Evolutionary conservation across 2,329 filamentous ascomycete genomes (phyloP), one percentile per base, ranked within the genome.

Genomic region (Alternaria sp.): DNA sequence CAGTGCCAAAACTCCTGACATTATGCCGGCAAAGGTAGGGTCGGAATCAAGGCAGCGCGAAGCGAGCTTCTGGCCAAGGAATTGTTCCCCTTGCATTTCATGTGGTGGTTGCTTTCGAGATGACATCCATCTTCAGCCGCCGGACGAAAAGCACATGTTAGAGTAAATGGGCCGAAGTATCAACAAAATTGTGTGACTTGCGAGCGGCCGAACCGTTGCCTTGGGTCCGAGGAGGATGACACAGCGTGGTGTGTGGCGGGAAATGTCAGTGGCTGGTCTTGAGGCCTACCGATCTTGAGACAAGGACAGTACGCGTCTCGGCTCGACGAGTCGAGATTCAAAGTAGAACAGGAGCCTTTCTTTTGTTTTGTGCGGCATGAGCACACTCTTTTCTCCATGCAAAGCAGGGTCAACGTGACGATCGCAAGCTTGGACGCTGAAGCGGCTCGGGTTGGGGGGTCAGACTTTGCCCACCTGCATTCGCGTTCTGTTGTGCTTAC

Each of bases 271-370:
- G 62, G 62, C 62, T 62, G 54, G 48, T 25, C 20, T 40, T 48
- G 36, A 27, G 45, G 25, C 28, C 27, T 69, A 64, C 63, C 62
- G 65, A 68, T 65, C 69, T 70, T 62, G 73, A 71, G 68, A 65
- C 64, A 60, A 60, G 63, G 65, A 62, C 54, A 34, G 20, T 28
- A 36, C 27, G 48, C 27, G 51, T 54, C 25, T 54, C 40, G 36
- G 51, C 36, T 44, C 28, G 54, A 49, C 40, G 60, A 60, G 54
- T 27, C 34, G 12, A 36, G 43, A 27, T 41, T 18, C 38, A 34
- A 32, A 25, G 44, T 30, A n/a, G 20, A 38, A 22, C 45, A 40
- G 22, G 18, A 32, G 40, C 10, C 25, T 36, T 55, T 48, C n/a
- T n/a, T 27, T 43, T 45, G 28, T 60, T 43, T 41, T 51, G 43